Base-by-base conservation (phyloP, 805 yeast genomes). In the Starmerella sp. region DNA sequence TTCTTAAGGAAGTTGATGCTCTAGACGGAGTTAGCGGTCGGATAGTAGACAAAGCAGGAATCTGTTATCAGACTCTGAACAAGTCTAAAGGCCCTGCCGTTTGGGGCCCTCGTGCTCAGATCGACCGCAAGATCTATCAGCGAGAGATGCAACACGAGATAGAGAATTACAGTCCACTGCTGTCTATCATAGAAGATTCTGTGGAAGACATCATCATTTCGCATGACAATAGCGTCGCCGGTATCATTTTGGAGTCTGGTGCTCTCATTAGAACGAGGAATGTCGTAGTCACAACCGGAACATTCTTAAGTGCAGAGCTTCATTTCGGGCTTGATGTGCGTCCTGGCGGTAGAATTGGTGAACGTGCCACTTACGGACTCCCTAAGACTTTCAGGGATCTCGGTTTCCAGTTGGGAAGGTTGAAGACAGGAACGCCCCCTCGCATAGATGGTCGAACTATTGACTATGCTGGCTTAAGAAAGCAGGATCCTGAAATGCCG, bases 381-480 rank as follows among this genome's bases (percentile, higher is more conserved):
- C 84, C 95, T 37, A 74, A 80, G 47, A 89, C 97, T 1, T 76
- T 93, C 42, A 70, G 73, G 31, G 80, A 80, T 3, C 83, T 86
- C 1, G 95, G 95, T 0, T 91, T 93, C 67, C 73, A 79, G 57
- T 71, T 93, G 52, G 97, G 97, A 0, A 75, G 99, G 54, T 73
- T 93, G 62, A 93, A 93, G 65, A 93, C 99, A 0, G 99, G 99
- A 0, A 93, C 99, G 0, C 99, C 99, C 0, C 95, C 97, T 2
- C 75, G 99, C 56, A 71, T 93, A 30, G 83, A 84, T 47, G 76
- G 82, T 1, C 75, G 76, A 52, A 77, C 91, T 0, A 89, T 93
- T 28, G 74, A 91, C 66, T 90, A 81, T 64, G 61, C 72, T 0
- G 69, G 73, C n/a, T 69, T 93, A 54, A 72, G 72, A n/a, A 75